phyloP scores from a whole-genome alignment of 495 filamentous ascomycete species.

The Penicillium flavigenum region DNA sequence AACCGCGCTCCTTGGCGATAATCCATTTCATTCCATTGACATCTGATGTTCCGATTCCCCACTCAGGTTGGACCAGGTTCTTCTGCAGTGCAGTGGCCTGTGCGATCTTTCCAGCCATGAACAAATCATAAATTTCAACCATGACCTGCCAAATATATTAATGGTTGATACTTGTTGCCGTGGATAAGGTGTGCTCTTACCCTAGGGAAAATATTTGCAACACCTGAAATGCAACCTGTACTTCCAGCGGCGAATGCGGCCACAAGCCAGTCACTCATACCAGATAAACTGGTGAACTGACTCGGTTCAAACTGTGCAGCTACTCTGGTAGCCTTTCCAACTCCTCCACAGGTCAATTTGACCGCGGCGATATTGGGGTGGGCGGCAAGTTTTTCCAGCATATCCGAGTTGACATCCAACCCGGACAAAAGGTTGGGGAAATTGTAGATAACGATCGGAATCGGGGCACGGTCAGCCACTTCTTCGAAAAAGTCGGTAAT shows the following conservation, averaged over 20 bases:
- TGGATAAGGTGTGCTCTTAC: not conserved
- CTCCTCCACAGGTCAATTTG: conserved; percentile 65
- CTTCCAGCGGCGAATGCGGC: conserved; percentile 50
- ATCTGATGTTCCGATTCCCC: conserved; percentile 42
- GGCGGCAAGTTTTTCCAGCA: conserved; percentile 47
- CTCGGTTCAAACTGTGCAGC: conserved; percentile 48
- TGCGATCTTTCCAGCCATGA: conserved; percentile 29
- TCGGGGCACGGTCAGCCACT: conserved; percentile 45
- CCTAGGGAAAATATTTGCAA: conserved; percentile 61
- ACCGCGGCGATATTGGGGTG: conserved; percentile 58
- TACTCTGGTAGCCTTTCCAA: conserved; percentile 57
- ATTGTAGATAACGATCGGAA: conserved; percentile 66
- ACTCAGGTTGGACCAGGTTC: conserved; percentile 36
- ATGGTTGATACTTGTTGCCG: too few relatives aligned
- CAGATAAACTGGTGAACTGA: conserved; percentile 60
- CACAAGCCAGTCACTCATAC: conserved; percentile 64
- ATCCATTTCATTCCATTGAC: conserved; percentile 48
- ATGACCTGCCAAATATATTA: not conserved
- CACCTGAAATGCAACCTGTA: conserved; percentile 62
- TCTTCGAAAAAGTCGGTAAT: conserved; percentile 57
- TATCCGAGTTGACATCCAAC: conserved; percentile 60
- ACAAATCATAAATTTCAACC: conserved; percentile 37
- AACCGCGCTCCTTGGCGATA: conserved; percentile 37
- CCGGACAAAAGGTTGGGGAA: conserved; percentile 68
- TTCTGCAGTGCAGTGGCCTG: conserved; percentile 39